Evolutionary conservation across 2,329 filamentous ascomycete species (phyloP), one percentile per base, ranked within the genome.

Genomic region (Epichloe uncinata): DNA sequence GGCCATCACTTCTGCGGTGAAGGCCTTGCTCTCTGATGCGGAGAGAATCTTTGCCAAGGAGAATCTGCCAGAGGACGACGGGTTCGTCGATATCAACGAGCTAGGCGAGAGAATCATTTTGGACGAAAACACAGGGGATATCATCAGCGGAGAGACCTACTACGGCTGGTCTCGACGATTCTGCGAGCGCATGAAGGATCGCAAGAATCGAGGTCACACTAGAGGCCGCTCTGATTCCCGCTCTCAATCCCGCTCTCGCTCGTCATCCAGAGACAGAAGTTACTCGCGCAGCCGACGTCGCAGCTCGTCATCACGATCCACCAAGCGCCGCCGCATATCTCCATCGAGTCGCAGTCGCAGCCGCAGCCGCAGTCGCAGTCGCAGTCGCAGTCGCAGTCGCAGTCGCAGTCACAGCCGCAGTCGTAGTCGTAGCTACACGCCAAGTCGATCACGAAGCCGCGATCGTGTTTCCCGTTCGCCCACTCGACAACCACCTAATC

Each of bases 151-250:
- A 1, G 82, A 87, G 54, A 87, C 85, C 1, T 94, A 94, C 63
- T 94, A 94, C 61, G 89, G 88, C 53, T 95, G 89, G 89, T 91
- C 87, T 5, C 76, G 78, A 38, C 71, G 72, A 1, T 93, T 95
- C 57, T 94, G 87, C 62, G 74, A 87, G 56, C 85, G 84, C 60
- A 93, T 93, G 84, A 87, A 84, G 66, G 68, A 72, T 47, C 71
- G 76, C 37, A 66, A 62, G 30, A 68, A 62, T 42, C 2, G 47
- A 48, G 15, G 53, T 52, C 37, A 51, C 50, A 8, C 55, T 57
- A 5, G 66, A 26, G 66, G 64, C 4, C 63, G 66, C 4, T 70
- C 70, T 3, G 54, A 52, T 8, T 66, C 68, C 1, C 50, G 46
- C 11, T 64, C 61, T 5, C 38, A n/a, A 3, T 66, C 68, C 2